A percentile compares a stretch with the other conserved stretches of the same genome.
Conservation (phyloP, 1,284 basidiomycete genomes). For the Ceratobasidium sp. region DNA sequence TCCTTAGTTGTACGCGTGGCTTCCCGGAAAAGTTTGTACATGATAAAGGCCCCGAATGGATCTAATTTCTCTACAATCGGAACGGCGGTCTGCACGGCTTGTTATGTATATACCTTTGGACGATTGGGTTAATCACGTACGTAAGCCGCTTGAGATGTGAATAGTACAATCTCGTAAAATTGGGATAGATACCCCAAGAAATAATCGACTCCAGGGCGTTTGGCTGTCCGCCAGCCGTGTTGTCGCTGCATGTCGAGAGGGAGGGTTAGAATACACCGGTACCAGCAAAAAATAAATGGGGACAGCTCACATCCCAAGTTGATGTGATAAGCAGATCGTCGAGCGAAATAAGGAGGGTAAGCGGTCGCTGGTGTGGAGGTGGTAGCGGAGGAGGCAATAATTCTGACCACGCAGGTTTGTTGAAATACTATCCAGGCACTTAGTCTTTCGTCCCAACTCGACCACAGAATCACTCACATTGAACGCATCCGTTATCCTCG, state of each 20-base stretch:
- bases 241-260: constrained; percentile 68
- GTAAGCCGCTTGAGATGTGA: constrained; percentile 92
- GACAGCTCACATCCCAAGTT: constrained; percentile 88
- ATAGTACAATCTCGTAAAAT: constrained; percentile 98
- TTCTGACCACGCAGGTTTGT: constrained; percentile 92
- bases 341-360: constrained; percentile 91
- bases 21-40: constrained; percentile 93
- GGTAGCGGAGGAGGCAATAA: constrained; percentile 91
- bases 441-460: background rate
- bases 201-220: constrained; percentile 97
- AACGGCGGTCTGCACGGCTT: constrained; percentile 75
- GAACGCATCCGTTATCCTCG: constrained; percentile 46
- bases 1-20: constrained; percentile 84
- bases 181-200: constrained; percentile 97
- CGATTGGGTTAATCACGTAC: constrained; percentile 64
- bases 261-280: background rate
- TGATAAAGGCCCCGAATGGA: constrained; percentile 90
- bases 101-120: constrained; percentile 6
- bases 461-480: constrained; percentile 57
- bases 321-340: constrained; percentile 94
- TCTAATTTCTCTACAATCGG: constrained; percentile 97
- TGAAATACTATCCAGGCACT: constrained; percentile 76
- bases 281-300: background rate
- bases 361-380: constrained; percentile 87
- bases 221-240: constrained; percentile 91